phyloP scores from a whole-genome alignment of 164 flowering plant species.

The Macadamia tetraphylla region DNA sequence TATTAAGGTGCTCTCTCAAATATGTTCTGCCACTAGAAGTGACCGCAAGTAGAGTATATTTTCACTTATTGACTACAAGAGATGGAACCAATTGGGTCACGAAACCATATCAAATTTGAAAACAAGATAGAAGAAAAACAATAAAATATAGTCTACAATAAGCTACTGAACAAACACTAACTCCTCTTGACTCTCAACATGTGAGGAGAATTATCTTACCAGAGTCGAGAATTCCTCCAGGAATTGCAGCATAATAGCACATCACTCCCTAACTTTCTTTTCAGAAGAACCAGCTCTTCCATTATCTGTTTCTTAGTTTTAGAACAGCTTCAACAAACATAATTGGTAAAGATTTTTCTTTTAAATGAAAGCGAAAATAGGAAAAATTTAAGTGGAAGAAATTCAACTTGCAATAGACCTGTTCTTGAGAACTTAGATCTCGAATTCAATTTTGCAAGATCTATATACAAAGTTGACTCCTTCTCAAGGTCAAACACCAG shows the following conservation, averaged over 20 bases:
- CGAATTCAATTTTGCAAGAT: slow-evolving; percentile 89
- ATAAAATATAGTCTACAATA: too few species aligned
- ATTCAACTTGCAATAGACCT: slow-evolving; percentile 35
- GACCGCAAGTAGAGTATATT: too few species aligned
- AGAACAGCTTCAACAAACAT: slow-evolving; percentile 1
- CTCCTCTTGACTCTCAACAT: neutral
- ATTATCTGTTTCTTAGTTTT: slow-evolving; percentile 42
- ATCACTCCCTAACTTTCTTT: slow-evolving; percentile 56
- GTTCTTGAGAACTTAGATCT: slow-evolving; percentile 76
- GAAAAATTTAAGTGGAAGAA: neutral
- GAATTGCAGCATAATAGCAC: slow-evolving; percentile 13
- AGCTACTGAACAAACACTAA: neutral
- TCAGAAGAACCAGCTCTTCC: slow-evolving; percentile 45
- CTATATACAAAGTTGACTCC: slow-evolving; percentile 69
- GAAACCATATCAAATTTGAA: too few species aligned
- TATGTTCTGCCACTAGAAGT: too few species aligned
- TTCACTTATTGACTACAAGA: too few species aligned
- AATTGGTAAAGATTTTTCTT: too few species aligned
- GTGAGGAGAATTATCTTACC: slow-evolving; percentile 39
- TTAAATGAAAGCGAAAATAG: neutral
- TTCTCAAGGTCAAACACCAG: slow-evolving; percentile 87
- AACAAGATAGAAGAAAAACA: too few species aligned
- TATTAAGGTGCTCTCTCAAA: too few species aligned
- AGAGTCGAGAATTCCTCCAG: slow-evolving; percentile 43
- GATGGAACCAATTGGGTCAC: too few species aligned